Base-by-base conservation (phyloP, 768 basidiomycete species). In the Suillus clintonianus region DNA sequence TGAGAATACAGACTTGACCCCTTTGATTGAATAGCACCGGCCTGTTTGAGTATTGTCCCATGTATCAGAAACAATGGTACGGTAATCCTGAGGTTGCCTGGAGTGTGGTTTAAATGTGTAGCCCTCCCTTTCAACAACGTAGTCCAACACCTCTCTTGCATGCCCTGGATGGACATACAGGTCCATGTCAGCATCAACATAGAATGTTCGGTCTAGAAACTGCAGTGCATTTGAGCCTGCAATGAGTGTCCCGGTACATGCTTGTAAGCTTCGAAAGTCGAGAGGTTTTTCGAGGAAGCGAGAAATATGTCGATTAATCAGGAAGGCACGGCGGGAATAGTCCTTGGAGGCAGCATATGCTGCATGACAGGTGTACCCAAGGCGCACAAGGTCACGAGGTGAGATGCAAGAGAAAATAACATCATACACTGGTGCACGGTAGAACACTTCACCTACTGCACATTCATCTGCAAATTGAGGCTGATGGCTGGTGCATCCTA, bases 151-250 rank as follows among this genome's bases (percentile, higher is more conserved):
- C 24, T 74, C 72, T 14, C 62, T 45, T 45, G 74, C 69, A 48
- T 71, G 67, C 0, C 70, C 68, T 1, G 77, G 75, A 10, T 79
- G 72, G 15, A 78, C 73, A 67, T 86, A 86, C 3, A 86, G 41
- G 60, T 87, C 86, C 10, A 87, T 78, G 65, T 86, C 85, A 0
- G 85, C 77, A 3, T 76, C 77, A 5, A 4, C 27, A 27, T 27
- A 27, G 27, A 27, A 27, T 27, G 27, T 27, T 27, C 27, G 27
- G 27, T 27, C 80, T 47, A 87, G 76, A 66, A 85, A 84, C 59
- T 87, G 85, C 3, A 86, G 77, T 0, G 83, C 85, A 27, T 73
- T 75, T 0, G 85, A 86, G 13, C 85, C 86, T 3, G 85, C 86
- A 22, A 87, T 80, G 24, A 86, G 67, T 0, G 79, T 78, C 47